These are phyloP conservation scores for Cercophora newfieldiana DNA, from an alignment of 495 filamentous ascomycete species.

Conservation along the genomic window DNA sequence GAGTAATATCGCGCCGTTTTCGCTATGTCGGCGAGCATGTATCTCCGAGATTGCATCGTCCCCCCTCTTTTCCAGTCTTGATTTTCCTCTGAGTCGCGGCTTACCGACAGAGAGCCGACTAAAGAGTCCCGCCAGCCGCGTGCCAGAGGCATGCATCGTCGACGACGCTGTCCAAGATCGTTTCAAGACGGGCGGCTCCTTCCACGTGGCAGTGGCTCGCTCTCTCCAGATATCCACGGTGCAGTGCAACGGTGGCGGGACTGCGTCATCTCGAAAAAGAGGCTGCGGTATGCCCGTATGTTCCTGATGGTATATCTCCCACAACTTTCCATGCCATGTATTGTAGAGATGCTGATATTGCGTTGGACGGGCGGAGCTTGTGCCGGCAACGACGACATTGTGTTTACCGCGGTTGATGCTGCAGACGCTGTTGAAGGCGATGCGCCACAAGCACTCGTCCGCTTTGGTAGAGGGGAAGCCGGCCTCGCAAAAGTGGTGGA, in stretches of 20 bases:
- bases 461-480: background rate
- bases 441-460: slow-evolving; percentile 4
- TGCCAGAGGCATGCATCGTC: background rate
- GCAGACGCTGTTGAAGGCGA: slow-evolving; percentile 2
- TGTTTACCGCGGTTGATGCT: background rate
- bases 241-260: background rate
- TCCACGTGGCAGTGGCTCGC: background rate
- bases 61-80: background rate
- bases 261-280: background rate
- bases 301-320: slow-evolving; percentile 4
- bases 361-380: background rate
- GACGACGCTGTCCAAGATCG: background rate
- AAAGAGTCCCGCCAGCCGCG: slow-evolving; percentile 1
- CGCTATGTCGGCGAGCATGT: background rate
- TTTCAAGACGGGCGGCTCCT: slow-evolving; percentile 1
- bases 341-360: slow-evolving; percentile 7
- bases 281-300: background rate
- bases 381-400: slow-evolving; percentile 1
- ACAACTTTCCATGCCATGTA: background rate
- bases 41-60: background rate
- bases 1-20: background rate
- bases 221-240: background rate
- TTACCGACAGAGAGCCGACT: background rate
- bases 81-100: background rate
- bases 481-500: background rate